Conservation (phyloP, 805 yeast genomes). For the Wickerhamiella brachini region DNA sequence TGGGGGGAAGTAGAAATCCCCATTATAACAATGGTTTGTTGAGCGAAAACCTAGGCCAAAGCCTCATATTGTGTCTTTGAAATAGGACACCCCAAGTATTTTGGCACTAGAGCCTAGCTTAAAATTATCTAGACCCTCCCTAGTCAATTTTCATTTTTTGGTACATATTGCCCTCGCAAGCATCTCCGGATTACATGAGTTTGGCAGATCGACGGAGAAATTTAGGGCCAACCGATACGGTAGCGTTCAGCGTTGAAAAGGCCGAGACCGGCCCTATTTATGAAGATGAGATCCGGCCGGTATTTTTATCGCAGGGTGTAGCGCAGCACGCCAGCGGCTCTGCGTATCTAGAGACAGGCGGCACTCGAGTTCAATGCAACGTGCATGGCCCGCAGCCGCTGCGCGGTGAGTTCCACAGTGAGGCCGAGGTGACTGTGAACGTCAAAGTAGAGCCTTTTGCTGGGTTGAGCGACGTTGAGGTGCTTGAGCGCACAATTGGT, state of each 20-base stretch:
- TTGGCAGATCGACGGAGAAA: conserved; percentile 66
- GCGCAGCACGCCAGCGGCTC: conserved; percentile 71
- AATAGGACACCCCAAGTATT: no score
- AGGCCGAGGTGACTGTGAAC: conserved; percentile 52
- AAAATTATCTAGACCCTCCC: no score
- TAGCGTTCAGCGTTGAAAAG: conserved; percentile 30
- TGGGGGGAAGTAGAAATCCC: no score
- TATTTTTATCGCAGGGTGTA: conserved; percentile 51
- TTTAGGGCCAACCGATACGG: conserved; percentile 65
- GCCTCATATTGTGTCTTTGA: no score
- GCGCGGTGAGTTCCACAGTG: conserved; percentile 53
- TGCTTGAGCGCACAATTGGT: conserved; percentile 31
- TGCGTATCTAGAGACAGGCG: conserved; percentile 56
- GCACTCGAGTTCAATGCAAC: conserved; percentile 47
- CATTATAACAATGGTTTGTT: no score
- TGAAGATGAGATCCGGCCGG: conserved; percentile 23
- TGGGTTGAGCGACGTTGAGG: conserved; percentile 24
- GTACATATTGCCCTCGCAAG: not conserved
- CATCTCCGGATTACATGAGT: conserved; percentile 11
- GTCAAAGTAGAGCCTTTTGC: conserved; percentile 41
- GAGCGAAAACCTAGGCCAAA: no score
- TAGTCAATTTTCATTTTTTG: no score
- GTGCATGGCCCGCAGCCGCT: conserved; percentile 86
- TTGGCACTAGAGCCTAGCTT: no score
- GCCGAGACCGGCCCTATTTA: conserved; percentile 9